Base-by-base conservation (phyloP, 1,284 basidiomycete genomes). In the Austropuccinia psidii region DNA sequence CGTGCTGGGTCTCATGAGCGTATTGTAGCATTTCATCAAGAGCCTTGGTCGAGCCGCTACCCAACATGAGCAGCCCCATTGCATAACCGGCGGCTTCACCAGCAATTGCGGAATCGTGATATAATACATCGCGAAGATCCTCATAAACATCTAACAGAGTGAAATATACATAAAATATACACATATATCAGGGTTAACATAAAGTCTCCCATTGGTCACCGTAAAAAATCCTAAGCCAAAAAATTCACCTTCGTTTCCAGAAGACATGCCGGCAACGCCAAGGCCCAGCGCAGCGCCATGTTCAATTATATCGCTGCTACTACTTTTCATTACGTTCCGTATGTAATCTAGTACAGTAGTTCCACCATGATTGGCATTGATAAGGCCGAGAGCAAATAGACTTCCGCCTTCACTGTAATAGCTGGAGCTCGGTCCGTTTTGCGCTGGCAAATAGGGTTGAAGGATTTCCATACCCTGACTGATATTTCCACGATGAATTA, bases 11-110 rank as follows among this genome's bases (percentile, higher is more conserved):
- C 80, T 98, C 94, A 75, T 89, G 86, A 27, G 94, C 92, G 79
- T 97, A 98, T 55, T 88, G 86, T 70, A 96, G 83, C 93, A 96
- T 97, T 82, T 98, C 94, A 29, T 90, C 88, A 27, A 92, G 87
- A 61, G 88, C 87, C 49, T 87, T 88, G 54, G 84, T 84, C 68
- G 87, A 88, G 19, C 87, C 93, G 5, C 91, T 93, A 29, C 92
- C 94, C 17, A 98, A 85, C 93, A 96, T 96, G 79, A 96, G 86
- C 67, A 98, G 84, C 66, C 94, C 94, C 92, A 98, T 96, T 1
- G 91, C 90, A 81, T 91, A 95, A 21, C 94, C 94, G 37, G 92
- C 87, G 4, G 90, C 92, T 82, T 97, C 94, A 21, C 93, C 93
- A 21, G 93, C 91, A 24, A 96, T 88, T 29, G 94, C 94, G 21